Evolutionary conservation across 352 stramenopile genomes (phyloP), one percentile per base, ranked within the genome.

Genomic region (Globisporangium nunn): DNA sequence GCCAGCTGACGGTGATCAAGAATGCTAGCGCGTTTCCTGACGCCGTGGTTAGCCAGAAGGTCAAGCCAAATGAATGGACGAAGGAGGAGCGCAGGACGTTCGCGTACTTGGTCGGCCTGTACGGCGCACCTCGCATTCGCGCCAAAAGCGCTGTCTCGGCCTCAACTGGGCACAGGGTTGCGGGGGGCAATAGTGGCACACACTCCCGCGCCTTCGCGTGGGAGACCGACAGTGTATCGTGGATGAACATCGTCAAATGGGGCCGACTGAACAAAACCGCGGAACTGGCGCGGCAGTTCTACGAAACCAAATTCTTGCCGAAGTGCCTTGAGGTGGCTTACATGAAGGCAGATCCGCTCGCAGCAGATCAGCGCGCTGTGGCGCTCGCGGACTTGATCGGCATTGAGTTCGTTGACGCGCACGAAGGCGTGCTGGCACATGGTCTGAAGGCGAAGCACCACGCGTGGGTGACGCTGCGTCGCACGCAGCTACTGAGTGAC

Each of bases 321-420:
- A 89, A 87, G 58, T 93, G 84, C 37, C 66, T 66, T 35, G 84
- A 93, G 54, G 79, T 93, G 49, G 84, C 84, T 1, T 69, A 70
- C 18, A 91, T 93, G 77, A 85, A 85, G 49, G 81, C 85, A 6
- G 84, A 93, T 52, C 84, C 81, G 10, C 68, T 93, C 6, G 81
- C 72, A 1, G 78, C 79, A 4, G 84, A 93, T 53, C 84, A 93
- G 59, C 81, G 84, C 29, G 77, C 83, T 1, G 66, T 87, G 48
- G 80, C 83, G 6, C 56, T 92, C 17, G 75, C 81, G 4, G 80
- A 91, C 61, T 63, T 91, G 11, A 85, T 93, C 23, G 85, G 85
- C 31, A 88, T 95, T 44, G 80, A 93, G 58, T 95, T 91, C 54
- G 83, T 95, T 11, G 85, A 95, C 54, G 81, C 83, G 10, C 84